Evolutionary conservation across 2,329 filamentous ascomycete genomes (phyloP).

Genomic region (Fusarium sp.): DNA sequence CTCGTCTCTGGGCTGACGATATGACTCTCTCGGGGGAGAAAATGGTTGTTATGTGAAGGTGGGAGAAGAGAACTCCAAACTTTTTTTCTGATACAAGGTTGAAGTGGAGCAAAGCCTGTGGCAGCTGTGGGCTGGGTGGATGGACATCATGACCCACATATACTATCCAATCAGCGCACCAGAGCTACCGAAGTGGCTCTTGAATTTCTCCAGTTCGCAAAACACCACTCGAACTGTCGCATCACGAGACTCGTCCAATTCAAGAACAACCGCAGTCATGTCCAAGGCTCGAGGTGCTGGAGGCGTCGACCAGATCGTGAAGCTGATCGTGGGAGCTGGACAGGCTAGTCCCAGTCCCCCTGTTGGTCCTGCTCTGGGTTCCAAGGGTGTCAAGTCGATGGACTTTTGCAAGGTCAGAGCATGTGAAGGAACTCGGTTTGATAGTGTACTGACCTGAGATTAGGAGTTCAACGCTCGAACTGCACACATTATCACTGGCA

Average conservation of each 20-base stretch:
- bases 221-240: slow-evolving; percentile 15
- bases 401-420: slow-evolving; percentile 93
- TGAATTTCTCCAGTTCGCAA: slow-evolving; percentile 46
- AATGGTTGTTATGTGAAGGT: not conserved
- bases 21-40: not conserved
- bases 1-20: not conserved
- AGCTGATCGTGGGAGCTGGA: slow-evolving; percentile 96
- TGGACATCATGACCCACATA: slow-evolving; percentile 15
- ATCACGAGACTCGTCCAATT: slow-evolving; percentile 19
- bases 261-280: slow-evolving; percentile 54
- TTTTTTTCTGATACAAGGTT: slow-evolving; percentile 35
- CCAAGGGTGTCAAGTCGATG: slow-evolving; percentile 98
- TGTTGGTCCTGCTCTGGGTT: slow-evolving; percentile 94
- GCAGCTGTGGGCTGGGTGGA: slow-evolving; percentile 35
- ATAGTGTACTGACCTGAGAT: slow-evolving; percentile 27
- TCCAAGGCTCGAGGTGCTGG: slow-evolving; percentile 60
- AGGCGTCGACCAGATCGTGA: slow-evolving; percentile 80
- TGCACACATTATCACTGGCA: slow-evolving; percentile 82
- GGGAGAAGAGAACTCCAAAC: slow-evolving; percentile 21
- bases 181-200: slow-evolving; percentile 10
- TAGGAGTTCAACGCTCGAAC: slow-evolving; percentile 98
- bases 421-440: not conserved
- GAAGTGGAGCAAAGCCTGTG: slow-evolving; percentile 4
- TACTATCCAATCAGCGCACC: slow-evolving; percentile 40
- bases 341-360: slow-evolving; percentile 95